These are phyloP conservation scores for Elsinoe perseae DNA, from an alignment of 2,329 filamentous ascomycete genomes.

Conservation along the genomic window DNA sequence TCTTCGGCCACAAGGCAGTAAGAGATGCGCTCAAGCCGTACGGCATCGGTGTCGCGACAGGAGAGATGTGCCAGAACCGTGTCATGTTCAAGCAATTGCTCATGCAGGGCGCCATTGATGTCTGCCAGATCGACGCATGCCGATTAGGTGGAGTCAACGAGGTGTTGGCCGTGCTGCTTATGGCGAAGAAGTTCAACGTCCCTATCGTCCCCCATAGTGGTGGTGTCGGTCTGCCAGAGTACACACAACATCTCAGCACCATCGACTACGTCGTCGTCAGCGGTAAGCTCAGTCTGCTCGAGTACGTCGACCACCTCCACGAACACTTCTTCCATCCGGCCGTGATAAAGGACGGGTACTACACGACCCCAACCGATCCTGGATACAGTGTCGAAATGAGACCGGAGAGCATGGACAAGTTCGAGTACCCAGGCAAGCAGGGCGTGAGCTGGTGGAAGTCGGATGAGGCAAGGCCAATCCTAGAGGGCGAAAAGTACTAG, in stretches of 20 bases:
- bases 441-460: conserved; percentile 80
- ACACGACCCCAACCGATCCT: conserved; percentile 72
- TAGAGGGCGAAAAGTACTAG: conserved; percentile 46
- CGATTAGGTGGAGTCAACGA: conserved; percentile 86
- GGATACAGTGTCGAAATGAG: conserved; percentile 96
- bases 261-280: conserved; percentile 87
- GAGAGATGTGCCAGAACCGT: conserved; percentile 93
- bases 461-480: conserved; percentile 67
- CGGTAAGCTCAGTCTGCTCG: conserved; percentile 71
- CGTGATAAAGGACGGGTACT: conserved; percentile 75
- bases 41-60: conserved; percentile 77
- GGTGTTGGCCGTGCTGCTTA: conserved; percentile 78
- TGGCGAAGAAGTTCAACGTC: conserved; percentile 70
- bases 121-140: conserved; percentile 86
- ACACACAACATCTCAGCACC: conserved; percentile 85
- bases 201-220: conserved; percentile 86
- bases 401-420: conserved; percentile 74
- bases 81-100: conserved; percentile 92
- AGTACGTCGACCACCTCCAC: conserved; percentile 89
- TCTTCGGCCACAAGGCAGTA: conserved; percentile 79
- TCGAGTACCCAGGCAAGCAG: conserved; percentile 65
- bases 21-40: conserved; percentile 68
- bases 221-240: conserved; percentile 84
- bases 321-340: conserved; percentile 84
- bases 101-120: conserved; percentile 69